Evolutionary conservation across 768 basidiomycete genomes (phyloP).

Genomic region (Mycena venus): DNA sequence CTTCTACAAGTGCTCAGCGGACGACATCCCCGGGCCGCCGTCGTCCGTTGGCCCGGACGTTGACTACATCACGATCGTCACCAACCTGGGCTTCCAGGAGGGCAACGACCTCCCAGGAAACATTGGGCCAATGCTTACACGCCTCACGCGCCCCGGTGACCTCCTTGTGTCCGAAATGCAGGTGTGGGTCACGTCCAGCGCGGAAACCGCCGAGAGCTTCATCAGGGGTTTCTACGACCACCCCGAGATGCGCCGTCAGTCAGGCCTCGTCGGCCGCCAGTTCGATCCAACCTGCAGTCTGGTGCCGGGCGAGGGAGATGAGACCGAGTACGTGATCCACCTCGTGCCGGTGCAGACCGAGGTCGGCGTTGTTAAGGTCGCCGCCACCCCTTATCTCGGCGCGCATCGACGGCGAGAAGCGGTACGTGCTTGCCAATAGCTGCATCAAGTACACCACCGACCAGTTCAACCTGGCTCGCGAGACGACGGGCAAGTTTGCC

Average conservation of each 20-base stretch:
- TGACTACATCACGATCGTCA: background rate
- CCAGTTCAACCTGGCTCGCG: constrained; percentile 4
- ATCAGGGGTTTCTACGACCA: too few species aligned
- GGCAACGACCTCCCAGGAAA: background rate
- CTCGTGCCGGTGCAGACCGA: constrained; percentile 2
- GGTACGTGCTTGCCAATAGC: constrained; percentile 4
- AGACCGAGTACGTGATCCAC: constrained; percentile 1
- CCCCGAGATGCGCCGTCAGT: constrained; percentile 3
- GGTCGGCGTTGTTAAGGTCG: background rate
- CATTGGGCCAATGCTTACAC: background rate
- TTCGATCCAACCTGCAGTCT: constrained; percentile 6
- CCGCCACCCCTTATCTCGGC: background rate
- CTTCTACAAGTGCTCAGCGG: too few species aligned
- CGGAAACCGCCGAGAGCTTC: background rate
- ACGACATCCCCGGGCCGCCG: too few species aligned
- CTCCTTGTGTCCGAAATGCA: background rate
- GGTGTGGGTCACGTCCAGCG: background rate
- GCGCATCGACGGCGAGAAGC: background rate
- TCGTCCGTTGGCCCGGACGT: background rate
- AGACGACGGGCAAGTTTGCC: background rate
- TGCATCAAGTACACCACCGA: background rate
- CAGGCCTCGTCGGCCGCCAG: background rate
- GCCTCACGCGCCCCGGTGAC: background rate
- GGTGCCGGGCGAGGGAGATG: background rate
- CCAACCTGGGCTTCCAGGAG: constrained; percentile 11